Base-by-base conservation (phyloP, 2,329 filamentous ascomycete genomes). In the Talaromyces sp. region DNA sequence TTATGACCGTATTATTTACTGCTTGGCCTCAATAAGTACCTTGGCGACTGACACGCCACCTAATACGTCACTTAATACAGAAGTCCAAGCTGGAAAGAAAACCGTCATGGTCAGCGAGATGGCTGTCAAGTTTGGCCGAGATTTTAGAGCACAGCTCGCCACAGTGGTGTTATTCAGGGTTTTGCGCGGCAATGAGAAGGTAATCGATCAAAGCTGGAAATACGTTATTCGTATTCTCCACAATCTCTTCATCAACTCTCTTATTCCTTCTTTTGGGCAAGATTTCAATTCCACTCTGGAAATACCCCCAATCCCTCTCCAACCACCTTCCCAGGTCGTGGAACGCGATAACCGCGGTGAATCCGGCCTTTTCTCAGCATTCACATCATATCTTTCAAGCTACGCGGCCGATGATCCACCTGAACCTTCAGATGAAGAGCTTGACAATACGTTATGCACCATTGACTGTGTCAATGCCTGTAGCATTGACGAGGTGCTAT, bases 21-120 rank as follows among this genome's bases (percentile, higher is more conserved):
- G 91, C 62, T 82, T 99, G 55, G 90, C 91, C 69, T 89, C 89
- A 65, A 98, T 99, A 78, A 96, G 91, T 67, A 96, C 91, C 1
- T 79, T 99, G 60, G 89, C 91, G 13, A 88, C 89, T 4, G 87
- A 90, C 59, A 81, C 80, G 1, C 85, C 89, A 4, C 89, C 90
- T 52, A 96, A 90, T 73, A 99, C 93, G 2, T 80, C 86, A 10
- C 82, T 99, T 29, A 99, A 99, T 71, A 98, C 96, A 0, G 95
- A 98, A 74, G 91, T 99, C 2, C 93, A 98, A 73, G 91, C 89
- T 13, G 91, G 89, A 1, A 90, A 95, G 65, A 93, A 90, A 74
- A 95, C 89, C 69, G 91, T 99, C 60, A 99, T 99, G 95, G 96
- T 99, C 66, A 98, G 93, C 73, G 93, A 98, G 79, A 86, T 97